Evolutionary conservation across 1,284 basidiomycete genomes (phyloP).

Genomic region (Spongiforma sp.): DNA sequence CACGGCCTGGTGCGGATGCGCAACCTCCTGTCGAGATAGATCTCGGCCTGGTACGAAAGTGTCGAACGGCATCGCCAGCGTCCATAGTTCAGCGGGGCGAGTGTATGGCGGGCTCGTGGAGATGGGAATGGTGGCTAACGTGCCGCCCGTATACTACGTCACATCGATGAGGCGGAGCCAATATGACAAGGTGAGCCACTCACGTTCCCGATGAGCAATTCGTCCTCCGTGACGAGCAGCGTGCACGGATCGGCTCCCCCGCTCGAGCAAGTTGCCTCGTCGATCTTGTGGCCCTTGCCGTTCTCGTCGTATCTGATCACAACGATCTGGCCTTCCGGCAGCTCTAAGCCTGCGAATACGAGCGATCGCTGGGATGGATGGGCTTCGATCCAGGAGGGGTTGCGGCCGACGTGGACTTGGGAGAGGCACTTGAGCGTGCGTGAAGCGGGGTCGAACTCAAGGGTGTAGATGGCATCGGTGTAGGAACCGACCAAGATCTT

Average conservation of each 20-base stretch:
- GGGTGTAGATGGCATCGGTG: slow-evolving; percentile 60
- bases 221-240: slow-evolving; percentile 52
- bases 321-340: slow-evolving; percentile 60
- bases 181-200: not conserved
- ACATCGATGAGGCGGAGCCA: no score
- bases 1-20: slow-evolving; percentile 74
- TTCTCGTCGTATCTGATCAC: slow-evolving; percentile 55
- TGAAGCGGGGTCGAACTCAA: slow-evolving; percentile 48
- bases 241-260: slow-evolving; percentile 68
- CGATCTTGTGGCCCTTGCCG: slow-evolving; percentile 22
- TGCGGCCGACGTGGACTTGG: slow-evolving; percentile 56
- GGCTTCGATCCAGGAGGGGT: slow-evolving; percentile 72
- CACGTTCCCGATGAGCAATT: slow-evolving; percentile 72
- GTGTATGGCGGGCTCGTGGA: slow-evolving; percentile 52
- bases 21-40: slow-evolving; percentile 59
- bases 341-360: slow-evolving; percentile 62
- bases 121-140: slow-evolving; percentile 55
- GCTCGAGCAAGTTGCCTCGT: slow-evolving; percentile 40
- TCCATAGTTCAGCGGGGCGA: slow-evolving; percentile 32
- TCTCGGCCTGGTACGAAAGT: slow-evolving; percentile 58
- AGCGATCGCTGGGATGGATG: slow-evolving; percentile 60
- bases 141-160: slow-evolving; percentile 65
- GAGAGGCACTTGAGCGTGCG: slow-evolving; percentile 50
- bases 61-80: slow-evolving; percentile 45
- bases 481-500: slow-evolving; percentile 70